Percentiles rank a stretch among this genome's conserved stretches.
phyloP scores from a whole-genome alignment of 1,284 basidiomycete species.

The Boletus albobrunnescens region DNA sequence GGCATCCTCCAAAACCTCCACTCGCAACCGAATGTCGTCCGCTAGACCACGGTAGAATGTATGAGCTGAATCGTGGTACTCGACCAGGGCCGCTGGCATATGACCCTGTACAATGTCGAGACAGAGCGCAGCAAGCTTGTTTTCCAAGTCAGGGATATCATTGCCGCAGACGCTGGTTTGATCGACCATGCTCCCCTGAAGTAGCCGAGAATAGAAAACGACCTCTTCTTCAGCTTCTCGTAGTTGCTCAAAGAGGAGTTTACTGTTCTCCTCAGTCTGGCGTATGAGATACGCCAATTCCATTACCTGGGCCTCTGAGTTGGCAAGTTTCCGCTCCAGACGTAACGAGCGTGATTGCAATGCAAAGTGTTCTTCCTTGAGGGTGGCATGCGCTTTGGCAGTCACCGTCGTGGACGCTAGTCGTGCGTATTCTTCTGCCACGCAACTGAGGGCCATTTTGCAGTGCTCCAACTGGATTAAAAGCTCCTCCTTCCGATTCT shows the following conservation, averaged over 20 bases:
- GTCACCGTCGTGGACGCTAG: conserved; percentile 52
- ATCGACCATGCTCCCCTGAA: conserved; percentile 15
- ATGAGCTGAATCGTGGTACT: conserved; percentile 21
- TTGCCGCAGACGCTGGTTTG: neutral
- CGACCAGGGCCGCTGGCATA: conserved; percentile 11
- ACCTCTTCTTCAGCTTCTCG: conserved; percentile 42
- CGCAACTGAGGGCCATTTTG: conserved; percentile 40
- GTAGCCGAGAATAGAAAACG: conserved; percentile 29
- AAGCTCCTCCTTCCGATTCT: conserved; percentile 39
- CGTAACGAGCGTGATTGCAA: conserved; percentile 47
- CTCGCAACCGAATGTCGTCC: conserved; percentile 34
- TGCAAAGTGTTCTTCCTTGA: conserved; percentile 41
- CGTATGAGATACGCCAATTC: conserved; percentile 63
- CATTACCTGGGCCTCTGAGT: conserved; percentile 61
- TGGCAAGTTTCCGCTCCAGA: conserved; percentile 63
- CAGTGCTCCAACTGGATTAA: conserved; percentile 49
- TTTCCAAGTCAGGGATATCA: conserved; percentile 10
- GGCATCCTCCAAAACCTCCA: conserved; percentile 28
- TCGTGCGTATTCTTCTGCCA: conserved; percentile 56
- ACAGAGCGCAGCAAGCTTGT: conserved; percentile 17
- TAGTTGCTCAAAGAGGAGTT: conserved; percentile 41
- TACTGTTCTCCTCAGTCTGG: conserved; percentile 50
- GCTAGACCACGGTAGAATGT: conserved; percentile 36
- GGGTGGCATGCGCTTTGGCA: conserved; percentile 35
- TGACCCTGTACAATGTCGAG: conserved; percentile 18